Conservation (phyloP, 495 filamentous ascomycete species). For the Pyrenopolyporus hunteri region DNA sequence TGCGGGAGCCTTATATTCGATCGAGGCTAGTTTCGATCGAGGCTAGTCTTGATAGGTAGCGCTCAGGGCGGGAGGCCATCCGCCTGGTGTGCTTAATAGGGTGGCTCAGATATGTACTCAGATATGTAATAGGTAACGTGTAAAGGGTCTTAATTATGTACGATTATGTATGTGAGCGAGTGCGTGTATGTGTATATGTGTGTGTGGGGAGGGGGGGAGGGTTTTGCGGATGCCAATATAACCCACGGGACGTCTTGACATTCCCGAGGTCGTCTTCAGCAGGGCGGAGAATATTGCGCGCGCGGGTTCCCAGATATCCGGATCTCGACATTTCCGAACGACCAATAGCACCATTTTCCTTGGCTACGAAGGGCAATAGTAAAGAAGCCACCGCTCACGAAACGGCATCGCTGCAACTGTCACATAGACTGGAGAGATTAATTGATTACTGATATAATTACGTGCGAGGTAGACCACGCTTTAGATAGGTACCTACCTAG, state of each 20-base stretch:
- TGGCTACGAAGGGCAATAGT: conserved; percentile 26
- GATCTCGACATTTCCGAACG: conserved; percentile 15
- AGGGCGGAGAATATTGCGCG: conserved; percentile 34
- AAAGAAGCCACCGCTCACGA: conserved; percentile 23
- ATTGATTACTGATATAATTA: conserved; percentile 37
- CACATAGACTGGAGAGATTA: conserved; percentile 12
- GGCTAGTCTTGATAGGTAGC: no score
- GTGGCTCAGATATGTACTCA: no score
- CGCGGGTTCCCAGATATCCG: conserved; percentile 29
- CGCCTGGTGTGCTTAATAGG: no score
- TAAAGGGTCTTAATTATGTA: no score
- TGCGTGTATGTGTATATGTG: no score
- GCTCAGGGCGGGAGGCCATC: no score
- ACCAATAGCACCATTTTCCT: conserved; percentile 22
- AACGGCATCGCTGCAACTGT: conserved; percentile 19
- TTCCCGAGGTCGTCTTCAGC: not conserved
- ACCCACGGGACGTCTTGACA: no score
- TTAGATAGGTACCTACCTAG: not conserved
- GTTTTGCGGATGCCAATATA: not conserved
- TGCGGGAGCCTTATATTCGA: no score
- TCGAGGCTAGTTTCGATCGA: no score
- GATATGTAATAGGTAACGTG: no score
- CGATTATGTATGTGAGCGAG: no score
- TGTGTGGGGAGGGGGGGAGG: not conserved
- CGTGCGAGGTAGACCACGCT: not conserved